Evolutionary conservation across 2,329 filamentous ascomycete genomes (phyloP), one percentile per base, ranked within the genome.

Genomic region (Trichoderma pleuroti): DNA sequence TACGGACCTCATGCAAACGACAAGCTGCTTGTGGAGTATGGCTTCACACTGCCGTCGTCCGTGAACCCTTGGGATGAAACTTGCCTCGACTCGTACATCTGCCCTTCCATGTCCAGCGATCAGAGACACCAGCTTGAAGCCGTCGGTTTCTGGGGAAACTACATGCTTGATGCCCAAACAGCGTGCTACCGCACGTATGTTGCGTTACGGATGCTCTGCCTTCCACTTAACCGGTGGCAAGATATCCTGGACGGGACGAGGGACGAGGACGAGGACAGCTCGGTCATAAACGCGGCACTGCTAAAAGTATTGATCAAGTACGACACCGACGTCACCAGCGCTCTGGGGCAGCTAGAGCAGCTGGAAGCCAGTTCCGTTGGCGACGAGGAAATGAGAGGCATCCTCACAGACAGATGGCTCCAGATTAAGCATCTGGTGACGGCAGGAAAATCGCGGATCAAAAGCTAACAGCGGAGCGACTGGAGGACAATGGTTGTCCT

Each of bases 1-100:
- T 94, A 94, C 76, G 92, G 92, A 11, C 77, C 84, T 3, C 92
- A 93, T 77, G 85, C 84, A 61, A 92, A 92, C 74, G 91, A 93
- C 77, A 89, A 91, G 72, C 79, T 94, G 24, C 86, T 93, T 3
- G 86, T 88, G 0, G 91, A 93, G 80, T 93, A 87, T 75, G 85
- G 85, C 28, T 87, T 87, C 74, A 78, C 83, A n/a, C 77, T 85
- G 26, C 74, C 73, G 11, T 84, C 83, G 70, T 72, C 76, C 28
- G 12, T 63, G n/a, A 87, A 88, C 74, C 76, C 78, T n/a, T 87
- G 84, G 82, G 86, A 88, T 62, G 85, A 86, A 76, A 80, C 82
- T 3, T 77, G 76, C 12, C 78, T 88, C 3, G 85, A 88, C 70
- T 81, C 83, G 2, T 81, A 81, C n/a, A 68, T 88, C 46, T 77